phyloP scores from a whole-genome alignment of 805 yeast species.

The Ogataea paradorogensis region DNA sequence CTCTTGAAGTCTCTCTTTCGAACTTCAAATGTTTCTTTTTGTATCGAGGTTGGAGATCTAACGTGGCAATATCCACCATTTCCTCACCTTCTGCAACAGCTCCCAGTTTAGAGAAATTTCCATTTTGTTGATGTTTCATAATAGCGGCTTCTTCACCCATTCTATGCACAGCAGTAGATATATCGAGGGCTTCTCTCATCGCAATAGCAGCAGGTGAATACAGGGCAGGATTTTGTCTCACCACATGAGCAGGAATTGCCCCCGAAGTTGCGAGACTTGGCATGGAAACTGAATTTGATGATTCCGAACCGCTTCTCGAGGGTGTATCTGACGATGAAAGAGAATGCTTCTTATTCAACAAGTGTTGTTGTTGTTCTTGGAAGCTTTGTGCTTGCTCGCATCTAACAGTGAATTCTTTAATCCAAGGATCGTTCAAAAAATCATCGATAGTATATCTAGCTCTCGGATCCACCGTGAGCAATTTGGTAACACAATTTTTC shows the following conservation, averaged over 20 bases:
- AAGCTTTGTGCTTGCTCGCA: slow-evolving; percentile 32
- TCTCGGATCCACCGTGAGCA: slow-evolving; percentile 69
- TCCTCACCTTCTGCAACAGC: slow-evolving; percentile 23
- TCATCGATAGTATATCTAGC: slow-evolving; percentile 69
- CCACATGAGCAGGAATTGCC: slow-evolving; percentile 19
- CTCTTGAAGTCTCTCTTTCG: slow-evolving; percentile 18
- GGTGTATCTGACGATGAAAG: slow-evolving; percentile 4
- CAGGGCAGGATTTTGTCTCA: slow-evolving; percentile 27
- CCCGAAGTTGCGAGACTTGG: slow-evolving; percentile 10
- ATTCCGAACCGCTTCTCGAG: background rate
- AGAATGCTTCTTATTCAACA: slow-evolving; percentile 11
- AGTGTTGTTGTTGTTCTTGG: slow-evolving; percentile 19
- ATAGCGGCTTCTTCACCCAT: slow-evolving; percentile 48
- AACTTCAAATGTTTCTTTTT: slow-evolving; percentile 4
- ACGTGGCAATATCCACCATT: slow-evolving; percentile 10
- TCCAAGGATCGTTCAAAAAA: slow-evolving; percentile 76
- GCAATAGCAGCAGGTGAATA: slow-evolving; percentile 60
- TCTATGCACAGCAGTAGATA: slow-evolving; percentile 59
- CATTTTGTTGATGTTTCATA: slow-evolving; percentile 7
- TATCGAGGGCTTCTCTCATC: slow-evolving; percentile 57
- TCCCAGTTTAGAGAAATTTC: slow-evolving; percentile 5
- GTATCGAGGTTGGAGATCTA: slow-evolving; percentile 13
- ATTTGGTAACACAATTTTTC: slow-evolving; percentile 61
- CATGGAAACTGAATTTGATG: slow-evolving; percentile 2
- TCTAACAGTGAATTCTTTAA: slow-evolving; percentile 34